Conservation (phyloP, 176 grass and related monocot genomes). For the Carex myosuroides region DNA sequence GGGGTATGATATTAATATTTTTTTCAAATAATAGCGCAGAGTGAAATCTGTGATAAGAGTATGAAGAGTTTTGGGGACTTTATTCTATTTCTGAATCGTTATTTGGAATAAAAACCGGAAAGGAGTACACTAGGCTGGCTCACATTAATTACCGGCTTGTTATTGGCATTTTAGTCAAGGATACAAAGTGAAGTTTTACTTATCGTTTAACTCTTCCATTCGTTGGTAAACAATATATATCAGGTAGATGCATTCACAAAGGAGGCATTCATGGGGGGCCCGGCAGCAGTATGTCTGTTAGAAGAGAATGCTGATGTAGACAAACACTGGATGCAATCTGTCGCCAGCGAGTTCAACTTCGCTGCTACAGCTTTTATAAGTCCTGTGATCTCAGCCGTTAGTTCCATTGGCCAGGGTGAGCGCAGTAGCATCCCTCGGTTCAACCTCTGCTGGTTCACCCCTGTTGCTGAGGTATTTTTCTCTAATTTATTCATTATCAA, state of each 20-base stretch:
- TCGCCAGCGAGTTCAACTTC: slow-evolving; percentile 68
- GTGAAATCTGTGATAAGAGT: too few species aligned
- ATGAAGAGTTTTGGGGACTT: too few species aligned
- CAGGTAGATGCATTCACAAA: slow-evolving; percentile 67
- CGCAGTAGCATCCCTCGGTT: slow-evolving; percentile 30
- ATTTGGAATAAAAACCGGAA: too few species aligned
- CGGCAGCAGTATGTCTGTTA: slow-evolving; percentile 56
- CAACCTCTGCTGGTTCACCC: slow-evolving; percentile 63
- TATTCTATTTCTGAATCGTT: too few species aligned
- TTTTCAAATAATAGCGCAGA: too few species aligned
- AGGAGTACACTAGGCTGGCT: neutral
- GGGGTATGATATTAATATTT: too few species aligned
- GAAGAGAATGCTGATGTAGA: slow-evolving; percentile 28
- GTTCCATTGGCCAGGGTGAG: neutral
- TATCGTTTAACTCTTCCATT: neutral
- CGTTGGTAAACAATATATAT: neutral
- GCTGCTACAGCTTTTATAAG: slow-evolving; percentile 37
- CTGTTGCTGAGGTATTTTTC: slow-evolving; percentile 33
- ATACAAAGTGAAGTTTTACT: neutral
- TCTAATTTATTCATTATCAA: neutral
- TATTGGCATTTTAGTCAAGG: neutral
- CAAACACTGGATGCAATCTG: slow-evolving; percentile 55
- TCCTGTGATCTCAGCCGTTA: slow-evolving; percentile 12
- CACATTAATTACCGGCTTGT: neutral
- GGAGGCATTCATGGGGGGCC: slow-evolving; percentile 57